Conservation (phyloP, 2,329 filamentous ascomycete genomes). For the Cryphonectria japonica region DNA sequence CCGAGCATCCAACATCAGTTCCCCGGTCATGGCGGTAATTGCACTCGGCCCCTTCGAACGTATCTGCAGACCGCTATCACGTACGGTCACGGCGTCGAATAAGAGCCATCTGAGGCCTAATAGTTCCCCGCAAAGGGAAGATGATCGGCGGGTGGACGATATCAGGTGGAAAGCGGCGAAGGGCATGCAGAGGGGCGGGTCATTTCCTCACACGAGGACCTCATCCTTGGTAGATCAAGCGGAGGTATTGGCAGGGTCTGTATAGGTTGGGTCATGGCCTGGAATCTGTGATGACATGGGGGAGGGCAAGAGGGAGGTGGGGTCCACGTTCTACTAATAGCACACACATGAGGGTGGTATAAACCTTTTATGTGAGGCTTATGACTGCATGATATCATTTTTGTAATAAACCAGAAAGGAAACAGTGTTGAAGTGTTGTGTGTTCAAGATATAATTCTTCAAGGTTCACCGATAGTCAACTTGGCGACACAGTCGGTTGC, state of each 20-base stretch:
- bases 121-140: conserved; percentile 3
- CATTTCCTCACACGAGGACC: background rate
- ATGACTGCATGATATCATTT: background rate
- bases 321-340: background rate
- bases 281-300: background rate
- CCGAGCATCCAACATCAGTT: background rate
- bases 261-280: background rate
- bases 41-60: background rate
- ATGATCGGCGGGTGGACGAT: background rate
- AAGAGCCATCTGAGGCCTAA: background rate
- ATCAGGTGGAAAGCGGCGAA: background rate
- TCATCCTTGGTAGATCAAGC: conserved; percentile 1
- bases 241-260: background rate
- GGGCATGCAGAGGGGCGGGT: background rate
- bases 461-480: background rate
- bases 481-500: background rate
- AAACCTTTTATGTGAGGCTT: background rate
- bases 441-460: background rate
- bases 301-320: background rate
- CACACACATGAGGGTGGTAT: background rate
- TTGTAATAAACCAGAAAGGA: background rate
- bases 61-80: background rate
- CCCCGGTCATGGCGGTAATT: background rate
- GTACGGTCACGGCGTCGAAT: conserved; percentile 1
- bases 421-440: background rate